Conservation (phyloP, 768 basidiomycete genomes). For the Kockovaella imperatae region DNA sequence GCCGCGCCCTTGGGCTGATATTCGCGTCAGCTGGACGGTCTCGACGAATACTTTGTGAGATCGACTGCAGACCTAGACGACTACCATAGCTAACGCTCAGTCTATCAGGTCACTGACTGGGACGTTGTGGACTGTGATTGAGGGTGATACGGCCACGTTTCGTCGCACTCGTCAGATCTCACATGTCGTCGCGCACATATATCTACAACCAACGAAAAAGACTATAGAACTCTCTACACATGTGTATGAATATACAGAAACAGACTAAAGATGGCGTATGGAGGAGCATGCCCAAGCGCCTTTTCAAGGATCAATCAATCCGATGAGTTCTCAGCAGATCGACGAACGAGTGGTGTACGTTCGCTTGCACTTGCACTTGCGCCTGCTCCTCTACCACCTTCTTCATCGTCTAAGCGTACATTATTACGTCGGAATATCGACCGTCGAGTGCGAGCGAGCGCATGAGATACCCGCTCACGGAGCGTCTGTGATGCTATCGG, state of each 20-base stretch:
- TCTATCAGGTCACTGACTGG: slow-evolving; percentile 41
- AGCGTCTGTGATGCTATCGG: no score
- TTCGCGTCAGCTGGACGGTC: slow-evolving; percentile 30
- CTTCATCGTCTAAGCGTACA: neutral
- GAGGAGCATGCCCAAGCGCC: no score
- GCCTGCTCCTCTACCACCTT: neutral
- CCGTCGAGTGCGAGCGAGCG: no score
- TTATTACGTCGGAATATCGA: no score
- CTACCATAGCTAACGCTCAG: neutral
- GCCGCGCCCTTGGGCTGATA: neutral
- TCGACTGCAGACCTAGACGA: no score
- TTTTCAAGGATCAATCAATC: no score
- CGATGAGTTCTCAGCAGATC: no score
- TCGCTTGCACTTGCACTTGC: neutral
- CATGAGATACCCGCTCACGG: no score
- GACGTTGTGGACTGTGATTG: slow-evolving; percentile 44
- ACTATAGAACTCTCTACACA: slow-evolving; percentile 1
- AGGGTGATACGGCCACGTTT: no score
- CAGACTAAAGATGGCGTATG: neutral
- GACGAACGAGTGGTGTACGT: neutral
- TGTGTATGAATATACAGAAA: no score
- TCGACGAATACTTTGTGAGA: slow-evolving; percentile 44
- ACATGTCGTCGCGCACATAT: neutral
- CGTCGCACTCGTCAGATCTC: neutral
- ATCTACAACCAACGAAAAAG: neutral